phyloP scores from a whole-genome alignment of 2,329 filamentous ascomycete genomes.

The Fusarium protoensiforme region DNA sequence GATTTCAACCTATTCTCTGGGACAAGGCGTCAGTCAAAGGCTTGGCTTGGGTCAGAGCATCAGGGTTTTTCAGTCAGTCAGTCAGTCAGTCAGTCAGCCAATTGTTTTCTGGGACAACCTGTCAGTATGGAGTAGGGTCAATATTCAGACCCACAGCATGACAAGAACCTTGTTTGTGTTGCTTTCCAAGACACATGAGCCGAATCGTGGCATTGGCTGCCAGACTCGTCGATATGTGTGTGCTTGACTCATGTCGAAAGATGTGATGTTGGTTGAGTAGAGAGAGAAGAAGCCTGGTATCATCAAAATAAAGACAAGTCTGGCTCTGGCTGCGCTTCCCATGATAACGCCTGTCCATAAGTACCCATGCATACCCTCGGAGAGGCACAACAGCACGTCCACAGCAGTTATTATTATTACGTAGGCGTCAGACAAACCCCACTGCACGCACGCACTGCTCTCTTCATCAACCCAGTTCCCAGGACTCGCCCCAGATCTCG shows the following conservation, averaged over 20 bases:
- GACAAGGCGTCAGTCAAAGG: not conserved
- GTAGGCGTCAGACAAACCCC: constrained; percentile 21
- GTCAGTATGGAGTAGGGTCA: constrained; percentile 29
- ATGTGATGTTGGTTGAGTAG: constrained; percentile 5
- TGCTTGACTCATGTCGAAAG: constrained; percentile 34
- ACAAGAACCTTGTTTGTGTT: constrained; percentile 17
- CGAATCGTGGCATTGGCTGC: constrained; percentile 10
- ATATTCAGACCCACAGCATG: constrained; percentile 34
- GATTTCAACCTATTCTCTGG: not conserved
- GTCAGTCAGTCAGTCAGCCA: not conserved
- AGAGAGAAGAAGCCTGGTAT: constrained; percentile 30
- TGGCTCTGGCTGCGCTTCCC: not conserved
- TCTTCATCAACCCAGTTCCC: constrained; percentile 52
- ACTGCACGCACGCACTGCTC: not conserved
- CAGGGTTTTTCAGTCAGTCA: not conserved
- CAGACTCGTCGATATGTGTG: constrained; percentile 22
- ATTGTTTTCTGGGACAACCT: not conserved
- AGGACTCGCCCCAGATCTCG: constrained; percentile 65
- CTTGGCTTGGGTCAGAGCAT: not conserved
- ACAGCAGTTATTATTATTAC: constrained; percentile 40
- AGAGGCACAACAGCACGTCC: constrained; percentile 13
- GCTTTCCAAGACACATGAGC: constrained; percentile 19
- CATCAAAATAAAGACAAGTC: constrained; percentile 23
- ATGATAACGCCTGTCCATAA: constrained; percentile 14
- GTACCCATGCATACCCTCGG: constrained; percentile 4